These are phyloP conservation scores for Rhizoctonia solani DNA, from an alignment of 1,284 basidiomycete genomes.

Conservation along the genomic window DNA sequence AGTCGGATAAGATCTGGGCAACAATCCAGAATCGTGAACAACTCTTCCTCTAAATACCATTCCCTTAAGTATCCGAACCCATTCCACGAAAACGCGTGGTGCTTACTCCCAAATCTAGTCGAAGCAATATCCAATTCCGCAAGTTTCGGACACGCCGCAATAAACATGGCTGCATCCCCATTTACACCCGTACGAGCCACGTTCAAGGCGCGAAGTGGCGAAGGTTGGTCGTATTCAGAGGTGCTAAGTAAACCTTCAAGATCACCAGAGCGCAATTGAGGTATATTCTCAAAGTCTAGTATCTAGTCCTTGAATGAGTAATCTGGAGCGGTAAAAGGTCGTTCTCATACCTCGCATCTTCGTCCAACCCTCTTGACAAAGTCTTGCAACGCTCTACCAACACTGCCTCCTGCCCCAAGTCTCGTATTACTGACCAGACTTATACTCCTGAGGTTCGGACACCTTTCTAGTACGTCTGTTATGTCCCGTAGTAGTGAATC, in stretches of 20 bases:
- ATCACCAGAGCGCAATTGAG: slow-evolving; percentile 57
- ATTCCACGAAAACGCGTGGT: background rate
- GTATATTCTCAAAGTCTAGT: slow-evolving; percentile 61
- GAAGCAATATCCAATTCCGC: slow-evolving; percentile 57
- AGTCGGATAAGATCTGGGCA: slow-evolving; percentile 57
- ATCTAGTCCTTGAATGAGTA: slow-evolving; percentile 42
- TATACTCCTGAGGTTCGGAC: slow-evolving; percentile 53
- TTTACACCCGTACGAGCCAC: slow-evolving; percentile 65
- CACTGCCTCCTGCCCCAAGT: slow-evolving; percentile 51
- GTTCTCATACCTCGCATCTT: slow-evolving; percentile 56
- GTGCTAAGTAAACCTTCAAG: slow-evolving; percentile 54
- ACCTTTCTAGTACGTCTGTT: slow-evolving; percentile 50
- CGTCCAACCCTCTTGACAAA: slow-evolving; percentile 61
- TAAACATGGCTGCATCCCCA: slow-evolving; percentile 57
- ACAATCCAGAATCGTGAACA: slow-evolving; percentile 61
- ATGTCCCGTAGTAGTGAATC: slow-evolving; percentile 55
- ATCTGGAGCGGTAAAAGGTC: background rate
- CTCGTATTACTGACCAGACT: slow-evolving; percentile 67
- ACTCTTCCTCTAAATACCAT: slow-evolving; percentile 52
- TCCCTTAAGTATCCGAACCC: background rate
- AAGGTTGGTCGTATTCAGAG: slow-evolving; percentile 42
- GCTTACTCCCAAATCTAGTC: slow-evolving; percentile 57
- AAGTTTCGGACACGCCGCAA: slow-evolving; percentile 57
- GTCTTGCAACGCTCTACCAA: slow-evolving; percentile 48
- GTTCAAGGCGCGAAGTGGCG: slow-evolving; percentile 48